phyloP scores from a whole-genome alignment of 805 yeast genomes.

The Zygosaccharomyces gambellarensis region DNA sequence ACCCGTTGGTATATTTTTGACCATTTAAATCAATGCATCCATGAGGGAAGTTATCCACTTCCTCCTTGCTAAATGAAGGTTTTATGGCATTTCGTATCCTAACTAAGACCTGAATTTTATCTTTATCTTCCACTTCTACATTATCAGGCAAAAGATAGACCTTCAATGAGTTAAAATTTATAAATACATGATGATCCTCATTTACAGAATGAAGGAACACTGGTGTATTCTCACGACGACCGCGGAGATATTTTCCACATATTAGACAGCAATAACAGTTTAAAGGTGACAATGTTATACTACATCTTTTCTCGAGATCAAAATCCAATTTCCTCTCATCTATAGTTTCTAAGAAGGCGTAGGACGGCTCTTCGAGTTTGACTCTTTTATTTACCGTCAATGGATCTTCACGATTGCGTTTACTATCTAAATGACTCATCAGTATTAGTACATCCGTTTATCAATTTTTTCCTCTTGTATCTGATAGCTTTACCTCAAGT shows the following conservation, averaged over 20 bases:
- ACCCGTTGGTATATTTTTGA: constrained; percentile 54
- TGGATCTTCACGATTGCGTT: background rate
- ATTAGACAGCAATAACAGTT: constrained; percentile 68
- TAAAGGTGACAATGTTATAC: constrained; percentile 52
- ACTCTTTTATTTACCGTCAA: background rate
- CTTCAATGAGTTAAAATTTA: constrained; percentile 47
- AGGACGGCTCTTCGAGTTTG: constrained; percentile 8
- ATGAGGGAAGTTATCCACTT: constrained; percentile 35
- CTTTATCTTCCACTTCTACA: constrained; percentile 12
- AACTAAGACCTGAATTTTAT: constrained; percentile 36
- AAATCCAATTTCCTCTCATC: constrained; percentile 46
- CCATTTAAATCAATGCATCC: constrained; percentile 42
- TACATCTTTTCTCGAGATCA: constrained; percentile 64
- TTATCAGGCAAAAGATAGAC: constrained; percentile 58
- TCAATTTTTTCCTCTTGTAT: background rate
- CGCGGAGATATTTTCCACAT: constrained; percentile 72
- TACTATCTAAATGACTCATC: background rate
- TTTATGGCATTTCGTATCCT: constrained; percentile 50
- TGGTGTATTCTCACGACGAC: constrained; percentile 57
- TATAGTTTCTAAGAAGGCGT: constrained; percentile 30
- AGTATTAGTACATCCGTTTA: background rate
- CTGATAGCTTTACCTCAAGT: background rate
- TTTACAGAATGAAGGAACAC: constrained; percentile 66
- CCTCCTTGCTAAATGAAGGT: constrained; percentile 44
- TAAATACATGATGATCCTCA: constrained; percentile 57